Percentiles rank a stretch among this genome's conserved stretches.
These are phyloP conservation scores for Aureobasidium sp. DNA, from an alignment of 2,329 filamentous ascomycete species.

Conservation along the genomic window DNA sequence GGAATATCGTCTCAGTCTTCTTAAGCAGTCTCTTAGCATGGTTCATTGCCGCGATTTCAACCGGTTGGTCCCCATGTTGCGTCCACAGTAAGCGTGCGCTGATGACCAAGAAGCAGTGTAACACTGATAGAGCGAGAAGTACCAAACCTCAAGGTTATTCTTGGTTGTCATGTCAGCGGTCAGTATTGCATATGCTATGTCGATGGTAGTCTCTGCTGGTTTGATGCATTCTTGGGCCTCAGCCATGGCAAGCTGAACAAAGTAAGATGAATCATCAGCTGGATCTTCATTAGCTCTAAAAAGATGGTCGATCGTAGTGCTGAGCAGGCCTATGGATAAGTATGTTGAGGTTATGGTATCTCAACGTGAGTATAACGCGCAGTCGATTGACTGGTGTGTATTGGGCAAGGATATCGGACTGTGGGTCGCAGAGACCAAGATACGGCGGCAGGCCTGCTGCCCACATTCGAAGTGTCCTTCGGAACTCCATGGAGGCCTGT, in stretches of 20 bases:
- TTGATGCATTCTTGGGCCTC: slow-evolving; percentile 28
- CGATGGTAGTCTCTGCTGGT: slow-evolving; percentile 41
- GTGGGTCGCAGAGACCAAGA: slow-evolving; percentile 10
- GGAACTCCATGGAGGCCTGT: slow-evolving; percentile 33
- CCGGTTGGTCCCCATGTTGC: background rate
- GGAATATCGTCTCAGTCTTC: background rate
- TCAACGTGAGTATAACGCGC: slow-evolving; percentile 47
- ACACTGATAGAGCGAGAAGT: slow-evolving; percentile 42
- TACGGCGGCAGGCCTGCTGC: background rate
- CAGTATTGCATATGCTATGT: slow-evolving; percentile 34
- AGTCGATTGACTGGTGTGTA: slow-evolving; percentile 35
- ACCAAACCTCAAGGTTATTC: slow-evolving; percentile 44
- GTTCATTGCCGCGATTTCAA: background rate
- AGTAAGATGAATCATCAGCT: slow-evolving; percentile 25
- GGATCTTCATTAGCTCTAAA: background rate
- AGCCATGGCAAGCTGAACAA: slow-evolving; percentile 31
- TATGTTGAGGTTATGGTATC: slow-evolving; percentile 48
- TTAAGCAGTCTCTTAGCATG: background rate
- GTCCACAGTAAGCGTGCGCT: background rate
- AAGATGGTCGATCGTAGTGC: slow-evolving; percentile 39
- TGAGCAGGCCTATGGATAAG: slow-evolving; percentile 48
- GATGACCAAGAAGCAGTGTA: slow-evolving; percentile 19
- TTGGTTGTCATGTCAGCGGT: slow-evolving; percentile 24
- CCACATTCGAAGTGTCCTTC: slow-evolving; percentile 26
- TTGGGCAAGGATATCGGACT: background rate